Conservation (phyloP, 177 flowering plant species). For the Tripterygium wilfordii region DNA sequence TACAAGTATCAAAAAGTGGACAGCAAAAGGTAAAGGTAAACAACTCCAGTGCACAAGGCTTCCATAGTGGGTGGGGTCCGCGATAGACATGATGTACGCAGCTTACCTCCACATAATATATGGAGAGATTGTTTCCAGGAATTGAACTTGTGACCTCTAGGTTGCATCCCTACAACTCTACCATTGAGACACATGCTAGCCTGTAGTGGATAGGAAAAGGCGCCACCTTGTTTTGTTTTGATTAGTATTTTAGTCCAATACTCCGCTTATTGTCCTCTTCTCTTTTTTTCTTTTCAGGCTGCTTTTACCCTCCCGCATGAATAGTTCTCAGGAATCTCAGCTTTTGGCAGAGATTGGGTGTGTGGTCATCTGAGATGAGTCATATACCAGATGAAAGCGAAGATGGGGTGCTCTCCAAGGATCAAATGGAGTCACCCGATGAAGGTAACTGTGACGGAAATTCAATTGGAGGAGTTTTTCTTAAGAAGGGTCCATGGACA, state of each 20-base stretch:
- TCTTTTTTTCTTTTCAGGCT: constrained; percentile 5
- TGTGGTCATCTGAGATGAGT: constrained; percentile 32
- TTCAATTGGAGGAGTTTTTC: constrained; percentile 19
- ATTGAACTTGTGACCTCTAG: too few species aligned
- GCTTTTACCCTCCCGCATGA: constrained; percentile 9
- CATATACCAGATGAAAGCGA: constrained; percentile 43
- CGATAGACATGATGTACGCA: too few species aligned
- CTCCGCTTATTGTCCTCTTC: not conserved
- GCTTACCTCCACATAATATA: too few species aligned
- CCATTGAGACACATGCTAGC: too few species aligned
- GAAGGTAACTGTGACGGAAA: constrained; percentile 38
- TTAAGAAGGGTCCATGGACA: constrained; percentile 97
- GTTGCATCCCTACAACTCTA: too few species aligned
- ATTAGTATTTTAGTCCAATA: not conserved
- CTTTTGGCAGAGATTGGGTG: constrained; percentile 8
- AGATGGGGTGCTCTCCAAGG: constrained; percentile 28
- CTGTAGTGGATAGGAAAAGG: too few species aligned
- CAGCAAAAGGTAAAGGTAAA: too few species aligned
- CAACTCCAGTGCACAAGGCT: too few species aligned
- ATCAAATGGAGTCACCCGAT: constrained; percentile 48
- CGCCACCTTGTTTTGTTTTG: not conserved
- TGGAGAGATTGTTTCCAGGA: too few species aligned
- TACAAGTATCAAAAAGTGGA: constrained; percentile 3
- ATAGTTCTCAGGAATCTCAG: constrained; percentile 13
- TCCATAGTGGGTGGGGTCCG: too few species aligned